Base-by-base conservation (phyloP, 177 flowering plant species). In the Tripterygium wilfordii region DNA sequence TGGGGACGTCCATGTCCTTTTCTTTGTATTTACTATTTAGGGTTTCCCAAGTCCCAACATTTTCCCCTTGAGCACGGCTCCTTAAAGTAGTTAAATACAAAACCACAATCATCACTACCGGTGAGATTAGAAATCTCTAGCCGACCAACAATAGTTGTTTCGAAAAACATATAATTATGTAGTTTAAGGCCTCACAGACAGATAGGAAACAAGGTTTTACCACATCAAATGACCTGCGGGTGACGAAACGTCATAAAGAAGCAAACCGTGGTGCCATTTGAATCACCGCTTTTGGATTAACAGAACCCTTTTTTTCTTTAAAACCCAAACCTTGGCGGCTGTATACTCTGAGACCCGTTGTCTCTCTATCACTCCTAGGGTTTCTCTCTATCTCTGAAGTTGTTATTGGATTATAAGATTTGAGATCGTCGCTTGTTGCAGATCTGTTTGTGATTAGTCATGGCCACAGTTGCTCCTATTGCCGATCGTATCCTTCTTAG, bases 221-320 rank as follows among this genome's bases (percentile, higher is more conserved):
- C 25, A 19, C 38, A 47, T 9, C 1, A 27, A 12, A 12, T 16
- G 20, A 48, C 36, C 53, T 28, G 54, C 61, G 21, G 48, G 61
- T 57, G 17, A 57, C 10, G 1, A 3, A 20, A 32, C n/a, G n/a
- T 27, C 30, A 19, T 24, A 8, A 7, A 14, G 21, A 8, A 36
- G 40, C 32, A 53, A 48, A 56, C 51, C 74, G 80, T 69, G 78
- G 76, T 55, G 68, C 69, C 72, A 73, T 76, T 76, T 79, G 81
- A 79, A 71, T 71, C 79, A 73, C 71, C 66, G 56, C 64, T 47
- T 60, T 49, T 54, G 42, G 32, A 20, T 32, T n/a, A 23, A 42
- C 58, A 55, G 51, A 64, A 45, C 70, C 70, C 69, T 53, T 47
- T 52, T 18, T 55, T 28, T 30, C 47, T 49, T 47, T 37, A 57